Conservation (phyloP, 306 rosid species). For the Corylus americana region DNA sequence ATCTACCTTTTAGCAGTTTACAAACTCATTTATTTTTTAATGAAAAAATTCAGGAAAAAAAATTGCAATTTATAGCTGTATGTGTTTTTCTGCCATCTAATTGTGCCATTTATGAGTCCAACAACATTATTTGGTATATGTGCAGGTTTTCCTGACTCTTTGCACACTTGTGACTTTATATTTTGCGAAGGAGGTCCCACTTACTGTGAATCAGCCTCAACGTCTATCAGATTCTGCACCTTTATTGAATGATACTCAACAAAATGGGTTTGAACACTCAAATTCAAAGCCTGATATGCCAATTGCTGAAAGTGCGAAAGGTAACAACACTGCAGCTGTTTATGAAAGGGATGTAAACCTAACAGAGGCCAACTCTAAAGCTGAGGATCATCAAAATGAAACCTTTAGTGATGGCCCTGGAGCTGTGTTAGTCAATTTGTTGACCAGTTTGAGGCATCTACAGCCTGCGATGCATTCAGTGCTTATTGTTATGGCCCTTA, state of each 20-base stretch:
- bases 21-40: constrained; percentile 2
- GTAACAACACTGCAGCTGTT: constrained; percentile 34
- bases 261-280: constrained; percentile 47
- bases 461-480: constrained; percentile 99
- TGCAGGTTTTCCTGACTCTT: constrained; percentile 81
- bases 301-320: constrained; percentile 30
- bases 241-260: constrained; percentile 67
- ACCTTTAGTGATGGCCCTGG: constrained; percentile 79
- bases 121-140: constrained; percentile 8
- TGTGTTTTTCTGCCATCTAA: background rate
- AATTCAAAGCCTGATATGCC: constrained; percentile 43
- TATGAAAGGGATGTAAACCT: constrained; percentile 39
- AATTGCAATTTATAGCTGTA: constrained; percentile 8
- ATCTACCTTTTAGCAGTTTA: constrained; percentile 5
- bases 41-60: background rate
- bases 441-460: constrained; percentile 93
- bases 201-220: constrained; percentile 47
- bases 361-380: constrained; percentile 40
- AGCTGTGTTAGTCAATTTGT: constrained; percentile 83
- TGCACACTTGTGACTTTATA: constrained; percentile 85
- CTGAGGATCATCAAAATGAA: constrained; percentile 55
- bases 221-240: constrained; percentile 78
- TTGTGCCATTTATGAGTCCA: background rate
- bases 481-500: constrained; percentile 95
- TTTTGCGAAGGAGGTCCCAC: constrained; percentile 95